phyloP scores from a whole-genome alignment of 371 early-diverging fungal genomes.

The Mortierella sp. region DNA sequence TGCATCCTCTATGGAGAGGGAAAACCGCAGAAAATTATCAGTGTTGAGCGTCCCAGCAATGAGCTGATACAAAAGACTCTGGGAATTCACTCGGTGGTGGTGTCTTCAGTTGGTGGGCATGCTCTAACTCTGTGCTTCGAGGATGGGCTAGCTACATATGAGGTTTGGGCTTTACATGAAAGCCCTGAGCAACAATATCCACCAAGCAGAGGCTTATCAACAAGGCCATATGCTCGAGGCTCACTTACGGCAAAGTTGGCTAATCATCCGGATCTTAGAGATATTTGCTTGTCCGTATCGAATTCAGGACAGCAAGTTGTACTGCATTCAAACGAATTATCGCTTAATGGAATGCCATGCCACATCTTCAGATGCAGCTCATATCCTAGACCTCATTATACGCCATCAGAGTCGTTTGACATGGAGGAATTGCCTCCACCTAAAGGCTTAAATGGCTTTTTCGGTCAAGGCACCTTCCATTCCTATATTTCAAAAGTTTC shows the following conservation, averaged over 20 bases:
- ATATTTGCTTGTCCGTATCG: slow-evolving; percentile 3
- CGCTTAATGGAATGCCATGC: neutral
- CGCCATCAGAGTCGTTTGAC: neutral
- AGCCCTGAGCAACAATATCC: no score
- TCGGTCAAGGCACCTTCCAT: slow-evolving; percentile 13
- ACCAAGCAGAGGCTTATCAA: neutral
- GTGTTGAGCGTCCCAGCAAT: neutral
- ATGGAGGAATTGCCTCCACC: neutral
- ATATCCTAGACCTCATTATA: neutral
- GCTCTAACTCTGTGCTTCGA: slow-evolving; percentile 7
- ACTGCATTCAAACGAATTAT: slow-evolving; percentile 1
- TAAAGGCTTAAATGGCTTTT: neutral
- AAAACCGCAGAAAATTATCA: neutral
- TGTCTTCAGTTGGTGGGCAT: neutral
- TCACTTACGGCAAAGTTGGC: neutral
- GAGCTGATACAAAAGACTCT: neutral
- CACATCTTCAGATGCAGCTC: neutral
- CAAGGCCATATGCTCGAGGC: neutral
- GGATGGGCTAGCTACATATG: neutral
- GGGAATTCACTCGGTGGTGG: neutral
- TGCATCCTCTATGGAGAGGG: neutral
- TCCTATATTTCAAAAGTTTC: neutral
- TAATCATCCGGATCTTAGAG: neutral
- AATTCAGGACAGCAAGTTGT: neutral
- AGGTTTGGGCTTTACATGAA: neutral